Percentiles rank a stretch among this genome's conserved stretches.
Conservation (phyloP, 108 stramenopile species). For the Pseudonitzschia delicatissima region DNA sequence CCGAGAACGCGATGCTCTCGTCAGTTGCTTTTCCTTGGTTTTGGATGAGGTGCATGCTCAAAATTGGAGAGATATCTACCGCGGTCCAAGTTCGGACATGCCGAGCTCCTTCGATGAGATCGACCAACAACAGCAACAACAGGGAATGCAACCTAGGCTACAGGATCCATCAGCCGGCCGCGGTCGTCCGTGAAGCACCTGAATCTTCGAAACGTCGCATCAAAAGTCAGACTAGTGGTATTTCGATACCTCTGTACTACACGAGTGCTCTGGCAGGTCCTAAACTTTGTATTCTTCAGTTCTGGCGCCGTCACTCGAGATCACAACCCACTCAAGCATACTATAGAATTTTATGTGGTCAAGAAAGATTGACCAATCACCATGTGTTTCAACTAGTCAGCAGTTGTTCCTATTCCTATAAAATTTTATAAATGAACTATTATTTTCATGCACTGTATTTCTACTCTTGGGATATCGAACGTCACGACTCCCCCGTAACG, state of each 20-base stretch:
- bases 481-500: background rate
- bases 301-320: slow-evolving; percentile 2
- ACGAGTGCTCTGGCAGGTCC: slow-evolving; percentile 1
- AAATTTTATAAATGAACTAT: background rate
- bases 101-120: slow-evolving; percentile 80
- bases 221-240: too few species aligned
- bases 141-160: slow-evolving; percentile 8
- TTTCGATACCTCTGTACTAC: too few species aligned
- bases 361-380: background rate
- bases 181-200: background rate
- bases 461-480: too few species aligned
- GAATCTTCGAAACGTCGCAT: too few species aligned
- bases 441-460: background rate
- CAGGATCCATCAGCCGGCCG: slow-evolving; percentile 11
- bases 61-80: slow-evolving; percentile 88
- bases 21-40: slow-evolving; percentile 76
- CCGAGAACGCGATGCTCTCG: slow-evolving; percentile 77
- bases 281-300: background rate
- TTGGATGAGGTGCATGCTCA: slow-evolving; percentile 88
- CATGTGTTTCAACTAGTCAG: slow-evolving; percentile 2
- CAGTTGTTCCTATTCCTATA: slow-evolving; percentile 1
- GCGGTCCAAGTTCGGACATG: slow-evolving; percentile 82
- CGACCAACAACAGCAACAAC: slow-evolving; percentile 41
- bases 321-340: background rate
- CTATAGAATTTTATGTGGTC: background rate